These are phyloP conservation scores for Acanthamoeba rhysodes DNA, from an alignment of 208 protist genomes.

Conservation along the genomic window DNA sequence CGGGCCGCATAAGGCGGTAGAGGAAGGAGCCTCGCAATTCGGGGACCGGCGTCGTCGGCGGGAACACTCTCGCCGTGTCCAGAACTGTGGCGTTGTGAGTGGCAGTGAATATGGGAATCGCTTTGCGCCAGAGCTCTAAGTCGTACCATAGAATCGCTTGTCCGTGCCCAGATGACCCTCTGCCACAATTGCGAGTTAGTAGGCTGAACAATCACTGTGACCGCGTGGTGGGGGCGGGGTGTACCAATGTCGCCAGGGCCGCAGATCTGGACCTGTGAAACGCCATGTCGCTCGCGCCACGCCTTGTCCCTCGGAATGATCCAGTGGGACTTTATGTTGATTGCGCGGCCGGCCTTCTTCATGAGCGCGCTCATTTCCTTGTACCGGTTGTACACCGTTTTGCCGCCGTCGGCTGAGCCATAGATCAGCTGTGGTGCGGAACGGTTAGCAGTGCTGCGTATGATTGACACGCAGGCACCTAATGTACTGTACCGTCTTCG, in stretches of 20 bases:
- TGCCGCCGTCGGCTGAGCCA: neutral
- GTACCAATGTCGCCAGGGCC: slow-evolving; percentile 49
- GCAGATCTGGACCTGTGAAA: slow-evolving; percentile 19
- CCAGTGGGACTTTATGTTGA: slow-evolving; percentile 56
- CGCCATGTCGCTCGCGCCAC: neutral
- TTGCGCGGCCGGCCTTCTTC: slow-evolving; percentile 35
- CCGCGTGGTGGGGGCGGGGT: too few relatives aligned
- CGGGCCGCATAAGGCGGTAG: slow-evolving; percentile 30
- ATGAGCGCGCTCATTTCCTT: slow-evolving; percentile 48
- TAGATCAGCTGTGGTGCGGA: neutral
- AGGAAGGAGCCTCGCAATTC: slow-evolving; percentile 51
- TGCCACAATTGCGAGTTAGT: neutral
- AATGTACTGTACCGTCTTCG: neutral
- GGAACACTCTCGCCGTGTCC: slow-evolving; percentile 45
- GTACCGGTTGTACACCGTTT: slow-evolving; percentile 19
- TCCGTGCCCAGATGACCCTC: slow-evolving; percentile 68
- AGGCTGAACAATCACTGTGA: too few relatives aligned
- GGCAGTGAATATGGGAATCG: neutral
- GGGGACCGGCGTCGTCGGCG: slow-evolving; percentile 21
- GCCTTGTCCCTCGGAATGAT: neutral
- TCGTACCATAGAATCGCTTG: slow-evolving; percentile 32
- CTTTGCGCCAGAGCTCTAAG: neutral
- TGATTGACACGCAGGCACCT: neutral
- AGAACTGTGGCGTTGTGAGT: neutral
- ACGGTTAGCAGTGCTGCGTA: too few relatives aligned